Conservation (phyloP, 208 protist species). For the Wallacemonas rigidus region DNA sequence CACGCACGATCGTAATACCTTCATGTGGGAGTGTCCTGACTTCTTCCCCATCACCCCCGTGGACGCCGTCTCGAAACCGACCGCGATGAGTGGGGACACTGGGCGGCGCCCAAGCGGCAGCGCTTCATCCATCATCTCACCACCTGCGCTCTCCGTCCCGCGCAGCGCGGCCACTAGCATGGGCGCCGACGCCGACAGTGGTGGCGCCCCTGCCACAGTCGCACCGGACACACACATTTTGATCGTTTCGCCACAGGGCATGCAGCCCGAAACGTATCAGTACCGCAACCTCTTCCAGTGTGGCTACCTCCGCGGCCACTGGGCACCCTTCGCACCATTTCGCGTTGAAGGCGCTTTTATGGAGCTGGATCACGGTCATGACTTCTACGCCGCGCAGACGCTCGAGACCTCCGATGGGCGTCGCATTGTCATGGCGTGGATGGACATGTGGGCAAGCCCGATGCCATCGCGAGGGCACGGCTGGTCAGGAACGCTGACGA, state of each 20-base stretch:
- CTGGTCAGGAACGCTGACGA: constrained; percentile 39
- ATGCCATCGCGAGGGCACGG: constrained; percentile 37
- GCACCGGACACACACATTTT: constrained; percentile 16
- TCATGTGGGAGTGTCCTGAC: constrained; percentile 64
- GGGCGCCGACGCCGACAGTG: no score
- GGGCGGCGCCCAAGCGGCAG: no score
- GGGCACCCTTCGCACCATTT: constrained; percentile 39
- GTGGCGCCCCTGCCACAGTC: background rate
- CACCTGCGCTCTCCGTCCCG: no score
- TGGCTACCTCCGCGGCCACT: constrained; percentile 37
- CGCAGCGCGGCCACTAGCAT: no score
- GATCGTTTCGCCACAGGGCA: constrained; percentile 44
- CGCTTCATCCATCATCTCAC: no score
- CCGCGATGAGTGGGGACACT: background rate
- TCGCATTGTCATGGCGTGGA: constrained; percentile 39
- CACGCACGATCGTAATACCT: constrained; percentile 44
- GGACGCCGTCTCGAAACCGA: background rate
- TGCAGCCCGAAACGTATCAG: constrained; percentile 24
- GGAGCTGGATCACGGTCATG: constrained; percentile 43
- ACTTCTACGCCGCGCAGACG: constrained; percentile 47
- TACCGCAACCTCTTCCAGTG: constrained; percentile 51
- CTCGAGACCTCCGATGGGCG: constrained; percentile 32
- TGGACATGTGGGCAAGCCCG: constrained; percentile 50
- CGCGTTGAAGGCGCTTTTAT: constrained; percentile 28
- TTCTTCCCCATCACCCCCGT: constrained; percentile 28